phyloP scores from a whole-genome alignment of 192 early-diverging fungal species.

The Backusella australiensis region DNA sequence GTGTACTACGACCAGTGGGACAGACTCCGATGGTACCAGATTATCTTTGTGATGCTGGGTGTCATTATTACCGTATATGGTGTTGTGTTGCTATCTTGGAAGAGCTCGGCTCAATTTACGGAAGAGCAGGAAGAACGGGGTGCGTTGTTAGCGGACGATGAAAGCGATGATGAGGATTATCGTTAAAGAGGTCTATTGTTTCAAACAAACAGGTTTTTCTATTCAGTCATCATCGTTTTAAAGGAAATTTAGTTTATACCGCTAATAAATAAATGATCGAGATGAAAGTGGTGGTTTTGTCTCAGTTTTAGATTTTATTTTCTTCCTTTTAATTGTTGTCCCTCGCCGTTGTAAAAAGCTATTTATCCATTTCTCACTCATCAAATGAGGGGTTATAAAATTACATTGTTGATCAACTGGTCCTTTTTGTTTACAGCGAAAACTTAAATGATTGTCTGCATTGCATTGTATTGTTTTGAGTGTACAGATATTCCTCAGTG shows the following conservation, averaged over 20 bases:
- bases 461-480: neutral
- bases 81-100: slow-evolving; percentile 65
- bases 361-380: neutral
- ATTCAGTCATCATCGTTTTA: neutral
- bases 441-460: neutral
- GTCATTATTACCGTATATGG: slow-evolving; percentile 60
- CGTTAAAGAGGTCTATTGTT: neutral
- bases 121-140: neutral
- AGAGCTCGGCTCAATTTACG: neutral
- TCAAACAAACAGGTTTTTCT: too few relatives aligned
- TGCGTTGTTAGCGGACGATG: neutral
- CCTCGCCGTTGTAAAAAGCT: neutral
- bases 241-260: neutral
- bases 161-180: neutral
- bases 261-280: neutral
- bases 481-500: neutral
- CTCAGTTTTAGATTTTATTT: neutral
- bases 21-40: slow-evolving; percentile 55
- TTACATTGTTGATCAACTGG: neutral
- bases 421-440: neutral
- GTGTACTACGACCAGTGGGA: slow-evolving; percentile 77
- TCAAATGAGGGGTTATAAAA: neutral
- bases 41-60: slow-evolving; percentile 64
- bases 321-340: neutral
- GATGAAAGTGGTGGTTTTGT: neutral